Conservation (phyloP, 306 rosid genomes). For the Leucaena leucocephala region DNA sequence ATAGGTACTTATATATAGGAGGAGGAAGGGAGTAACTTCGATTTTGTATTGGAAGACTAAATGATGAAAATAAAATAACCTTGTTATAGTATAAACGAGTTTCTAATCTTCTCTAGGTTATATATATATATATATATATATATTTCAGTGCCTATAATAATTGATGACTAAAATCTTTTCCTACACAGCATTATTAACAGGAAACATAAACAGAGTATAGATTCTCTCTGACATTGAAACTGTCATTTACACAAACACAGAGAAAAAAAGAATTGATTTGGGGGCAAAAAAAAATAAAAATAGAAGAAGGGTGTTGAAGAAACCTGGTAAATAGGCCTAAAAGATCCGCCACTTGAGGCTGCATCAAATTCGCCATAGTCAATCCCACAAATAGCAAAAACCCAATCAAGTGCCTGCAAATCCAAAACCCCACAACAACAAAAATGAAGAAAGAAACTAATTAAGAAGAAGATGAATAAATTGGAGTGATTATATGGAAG, state of each 20-base stretch:
- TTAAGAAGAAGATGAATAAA: too few relatives aligned
- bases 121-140: background rate
- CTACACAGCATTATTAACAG: background rate
- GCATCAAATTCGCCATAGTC: constrained; percentile 76
- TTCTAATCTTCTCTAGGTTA: background rate
- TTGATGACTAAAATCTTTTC: constrained; percentile 11
- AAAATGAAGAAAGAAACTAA: too few relatives aligned
- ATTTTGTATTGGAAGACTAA: background rate
- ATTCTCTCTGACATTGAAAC: background rate
- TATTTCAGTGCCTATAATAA: background rate
- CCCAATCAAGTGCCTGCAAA: constrained; percentile 87
- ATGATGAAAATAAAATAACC: background rate
- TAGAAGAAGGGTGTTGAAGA: too few relatives aligned
- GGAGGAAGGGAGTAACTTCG: background rate
- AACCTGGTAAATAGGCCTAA: constrained; percentile 69
- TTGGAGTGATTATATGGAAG: background rate
- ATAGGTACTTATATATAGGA: too few relatives aligned
- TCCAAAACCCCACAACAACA: too few relatives aligned
- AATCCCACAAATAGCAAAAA: constrained; percentile 77
- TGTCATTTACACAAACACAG: background rate
- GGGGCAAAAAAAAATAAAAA: background rate
- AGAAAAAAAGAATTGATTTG: background rate
- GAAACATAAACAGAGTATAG: background rate
- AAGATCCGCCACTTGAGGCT: constrained; percentile 70
- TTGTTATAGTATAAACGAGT: background rate